Base-by-base conservation (phyloP, 2,329 filamentous ascomycete species). In the Penicillium polonicum region DNA sequence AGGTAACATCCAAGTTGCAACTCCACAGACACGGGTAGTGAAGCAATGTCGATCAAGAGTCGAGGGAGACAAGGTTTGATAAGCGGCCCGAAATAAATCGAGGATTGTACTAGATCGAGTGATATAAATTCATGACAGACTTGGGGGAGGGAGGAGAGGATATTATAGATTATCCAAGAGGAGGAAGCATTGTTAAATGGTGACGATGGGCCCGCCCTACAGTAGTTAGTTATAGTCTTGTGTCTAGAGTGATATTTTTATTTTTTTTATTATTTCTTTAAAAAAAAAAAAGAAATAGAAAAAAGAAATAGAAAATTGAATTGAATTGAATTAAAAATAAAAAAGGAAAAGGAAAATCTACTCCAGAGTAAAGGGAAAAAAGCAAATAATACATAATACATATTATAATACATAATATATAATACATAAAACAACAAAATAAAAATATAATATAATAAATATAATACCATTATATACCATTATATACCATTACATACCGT, bases 121-220 rank as follows among this genome's bases (percentile, higher is more conserved):
- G 39, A 52, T 61, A 52, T 19, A 41, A 12, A 48, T 48, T 39
- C 50, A 52, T 45, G n/a, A 48, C 43, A 52, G 43, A 29, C 17
- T 38, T 50, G 54, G 41, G 31, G 52, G 52, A 50, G 55, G 44
- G 52, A 57, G 33, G 50, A 51, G 50, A 46, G 39, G 43, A 59
- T 65, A 63, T 66, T 65, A 65, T 66, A 66, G 57, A 52, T 52
- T 45, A 39, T 55, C 29, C 33, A 51, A 51, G 39, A 45, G 39
- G 21, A 52, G 19, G 39, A 51, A 43, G 38, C 27, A 55, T 52
- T 50, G 50, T 29, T 25, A 50, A 55, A 36, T 51, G 52, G 48
- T 53, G 41, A 48, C 44, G 52, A 55, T 52, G 51, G 54, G 33
- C 54, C 51, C 54, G 60, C 53, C 51, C 35, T 57, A 61, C 55